Evolutionary conservation across 2,329 filamentous ascomycete species (phyloP).

Genomic region (Fusarium verticillioides): DNA sequence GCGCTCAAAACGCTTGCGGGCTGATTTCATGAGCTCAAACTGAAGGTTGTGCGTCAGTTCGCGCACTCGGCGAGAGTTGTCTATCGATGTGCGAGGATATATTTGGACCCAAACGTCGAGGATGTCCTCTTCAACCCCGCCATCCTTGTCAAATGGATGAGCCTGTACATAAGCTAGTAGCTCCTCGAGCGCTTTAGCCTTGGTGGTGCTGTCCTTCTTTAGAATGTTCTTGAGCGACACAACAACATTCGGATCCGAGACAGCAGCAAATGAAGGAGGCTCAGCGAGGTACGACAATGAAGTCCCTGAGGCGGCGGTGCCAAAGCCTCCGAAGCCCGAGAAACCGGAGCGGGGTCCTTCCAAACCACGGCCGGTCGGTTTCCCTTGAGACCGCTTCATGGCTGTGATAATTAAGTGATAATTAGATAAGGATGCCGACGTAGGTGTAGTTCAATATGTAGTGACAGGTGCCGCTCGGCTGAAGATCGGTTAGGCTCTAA

Average conservation of each 20-base stretch:
- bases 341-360: conserved; percentile 43
- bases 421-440: too few species aligned
- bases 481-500: conserved; percentile 12
- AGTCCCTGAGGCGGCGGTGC: conserved; percentile 55
- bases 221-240: conserved; percentile 92
- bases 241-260: conserved; percentile 83
- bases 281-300: conserved; percentile 87
- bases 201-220: conserved; percentile 94
- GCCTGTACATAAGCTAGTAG: conserved; percentile 72
- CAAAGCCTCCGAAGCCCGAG: conserved; percentile 44
- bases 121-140: conserved; percentile 81
- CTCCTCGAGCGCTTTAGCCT: conserved; percentile 90
- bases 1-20: conserved; percentile 85
- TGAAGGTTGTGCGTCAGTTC: conserved; percentile 86
- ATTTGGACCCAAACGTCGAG: conserved; percentile 89
- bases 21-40: conserved; percentile 67
- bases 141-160: conserved; percentile 63
- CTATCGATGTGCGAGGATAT: conserved; percentile 90
- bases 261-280: conserved; percentile 79
- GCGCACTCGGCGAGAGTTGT: conserved; percentile 86
- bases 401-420: neutral
- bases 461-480: conserved; percentile 26
- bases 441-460: too few species aligned
- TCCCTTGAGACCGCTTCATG: conserved; percentile 48
- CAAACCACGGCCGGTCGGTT: conserved; percentile 41